Conservation (phyloP, 2,329 filamentous ascomycete species). For the Alternaria solani region DNA sequence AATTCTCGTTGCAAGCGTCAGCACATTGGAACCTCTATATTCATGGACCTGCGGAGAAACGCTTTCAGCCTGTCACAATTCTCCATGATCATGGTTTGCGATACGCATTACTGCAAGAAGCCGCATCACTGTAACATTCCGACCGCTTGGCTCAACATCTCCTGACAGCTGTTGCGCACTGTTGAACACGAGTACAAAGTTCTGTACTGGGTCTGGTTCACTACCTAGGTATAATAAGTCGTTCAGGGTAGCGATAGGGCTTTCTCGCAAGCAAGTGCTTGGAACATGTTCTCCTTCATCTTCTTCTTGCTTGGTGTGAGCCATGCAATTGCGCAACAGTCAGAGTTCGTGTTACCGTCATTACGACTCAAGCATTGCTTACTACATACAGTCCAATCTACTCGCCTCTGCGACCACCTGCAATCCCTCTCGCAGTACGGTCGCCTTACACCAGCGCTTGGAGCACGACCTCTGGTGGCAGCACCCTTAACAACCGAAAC, state of each 20-base stretch:
- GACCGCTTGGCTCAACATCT: neutral
- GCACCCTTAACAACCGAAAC: conserved; percentile 3
- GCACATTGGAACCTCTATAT: neutral
- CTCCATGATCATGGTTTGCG: neutral
- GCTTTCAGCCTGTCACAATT: neutral
- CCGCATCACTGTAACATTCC: neutral
- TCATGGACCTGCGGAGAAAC: neutral
- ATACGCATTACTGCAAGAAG: neutral
- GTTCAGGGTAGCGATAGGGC: neutral
- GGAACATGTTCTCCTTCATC: neutral
- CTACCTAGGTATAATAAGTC: neutral
- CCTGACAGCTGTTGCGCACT: neutral
- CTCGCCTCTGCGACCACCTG: neutral
- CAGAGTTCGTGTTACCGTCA: neutral
- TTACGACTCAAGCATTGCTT: neutral
- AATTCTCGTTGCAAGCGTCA: neutral
- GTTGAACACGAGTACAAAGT: neutral
- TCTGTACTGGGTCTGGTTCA: neutral
- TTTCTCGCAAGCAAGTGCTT: neutral
- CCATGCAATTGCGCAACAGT: neutral
- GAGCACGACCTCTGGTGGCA: neutral
- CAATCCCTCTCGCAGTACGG: neutral
- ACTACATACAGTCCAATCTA: neutral
- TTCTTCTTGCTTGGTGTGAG: neutral
- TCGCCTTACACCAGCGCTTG: conserved; percentile 4